Conservation (phyloP, 202 grass and related monocot species). For the Digitaria exilis region DNA sequence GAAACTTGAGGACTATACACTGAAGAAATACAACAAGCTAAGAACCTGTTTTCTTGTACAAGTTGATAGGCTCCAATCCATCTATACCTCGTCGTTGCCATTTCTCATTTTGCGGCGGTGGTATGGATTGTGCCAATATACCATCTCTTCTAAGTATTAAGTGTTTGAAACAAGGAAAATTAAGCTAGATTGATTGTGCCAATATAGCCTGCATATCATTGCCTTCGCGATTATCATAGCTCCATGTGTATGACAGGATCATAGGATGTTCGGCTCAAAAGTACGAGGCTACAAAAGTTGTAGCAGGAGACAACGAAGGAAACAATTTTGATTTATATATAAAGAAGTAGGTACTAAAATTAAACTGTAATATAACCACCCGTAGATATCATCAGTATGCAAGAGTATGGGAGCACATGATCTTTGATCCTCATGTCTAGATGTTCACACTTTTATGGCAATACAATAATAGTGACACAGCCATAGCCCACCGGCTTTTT, state of each 20-base stretch:
- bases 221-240: background rate
- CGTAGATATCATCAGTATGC: background rate
- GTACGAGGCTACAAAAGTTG: background rate
- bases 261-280: background rate
- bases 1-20: background rate
- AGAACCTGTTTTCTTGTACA: background rate
- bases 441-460: conserved; percentile 7
- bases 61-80: background rate
- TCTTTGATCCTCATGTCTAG: background rate
- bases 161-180: too few relatives aligned
- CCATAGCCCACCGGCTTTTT: background rate
- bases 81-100: too few relatives aligned
- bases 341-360: background rate
- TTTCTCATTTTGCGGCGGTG: too few relatives aligned
- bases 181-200: background rate
- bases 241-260: background rate
- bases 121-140: too few relatives aligned
- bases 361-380: background rate
- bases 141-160: too few relatives aligned
- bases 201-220: background rate
- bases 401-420: conserved; percentile 13
- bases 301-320: background rate
- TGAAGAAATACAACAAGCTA: background rate
- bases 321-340: background rate
- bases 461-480: background rate